Evolutionary conservation across 139 green algal genomes (phyloP).

Genomic region (Eudorina sp.): DNA sequence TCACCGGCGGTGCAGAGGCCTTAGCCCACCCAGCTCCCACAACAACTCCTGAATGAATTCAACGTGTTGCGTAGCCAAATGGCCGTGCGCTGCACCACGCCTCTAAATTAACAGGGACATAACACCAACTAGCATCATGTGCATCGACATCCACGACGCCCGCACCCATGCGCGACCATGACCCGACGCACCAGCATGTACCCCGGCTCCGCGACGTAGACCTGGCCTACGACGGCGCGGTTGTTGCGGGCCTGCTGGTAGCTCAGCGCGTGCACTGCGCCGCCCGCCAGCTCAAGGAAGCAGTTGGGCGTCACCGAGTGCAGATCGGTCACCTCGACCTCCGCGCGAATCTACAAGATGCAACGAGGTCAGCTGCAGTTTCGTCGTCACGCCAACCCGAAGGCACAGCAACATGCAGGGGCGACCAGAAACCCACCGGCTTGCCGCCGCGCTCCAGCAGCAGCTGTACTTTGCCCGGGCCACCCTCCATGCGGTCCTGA

Average conservation of each 20-base stretch:
- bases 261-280: constrained; percentile 83
- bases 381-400: not conserved
- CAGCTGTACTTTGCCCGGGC: constrained; percentile 56
- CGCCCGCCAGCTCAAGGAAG: constrained; percentile 88
- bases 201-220: constrained; percentile 90
- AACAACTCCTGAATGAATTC: too few species aligned
- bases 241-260: constrained; percentile 94
- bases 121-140: too few species aligned
- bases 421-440: constrained; percentile 47
- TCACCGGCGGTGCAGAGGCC: too few species aligned
- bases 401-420: too few species aligned
- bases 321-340: constrained; percentile 80
- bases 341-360: constrained; percentile 21
- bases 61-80: too few species aligned
- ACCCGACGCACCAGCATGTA: constrained; percentile 68
- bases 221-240: constrained; percentile 65
- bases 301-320: constrained; percentile 82
- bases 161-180: not conserved
- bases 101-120: too few species aligned
- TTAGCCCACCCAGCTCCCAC: too few species aligned
- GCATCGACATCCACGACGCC: not conserved
- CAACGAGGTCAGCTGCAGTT: not conserved
- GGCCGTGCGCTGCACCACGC: too few species aligned
- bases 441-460: constrained; percentile 76
- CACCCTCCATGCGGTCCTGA: constrained; percentile 8